Base-by-base conservation (phyloP, 1,139 yeast genomes). In the Candida albicans region DNA sequence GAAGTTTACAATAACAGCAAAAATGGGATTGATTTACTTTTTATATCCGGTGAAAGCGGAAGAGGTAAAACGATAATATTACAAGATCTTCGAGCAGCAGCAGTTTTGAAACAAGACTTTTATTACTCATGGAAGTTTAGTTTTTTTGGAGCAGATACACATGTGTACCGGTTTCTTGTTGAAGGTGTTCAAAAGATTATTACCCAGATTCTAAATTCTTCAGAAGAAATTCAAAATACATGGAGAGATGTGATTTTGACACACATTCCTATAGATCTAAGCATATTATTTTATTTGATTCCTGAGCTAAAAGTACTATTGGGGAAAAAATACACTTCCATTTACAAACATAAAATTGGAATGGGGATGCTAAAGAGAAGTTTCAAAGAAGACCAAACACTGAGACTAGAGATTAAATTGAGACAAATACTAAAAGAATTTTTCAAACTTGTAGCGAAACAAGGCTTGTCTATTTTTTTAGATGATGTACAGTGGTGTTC, bases 401-500 rank as follows among this genome's bases (percentile, higher is more conserved):
- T 57, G 29, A 62, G 59, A 45, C 46, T 62, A 33, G 83, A 78
- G 47, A 50, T 76, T 41, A 62, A 71, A 44, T 68, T 74, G 52
- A 65, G 76, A 45, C 71, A 68, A 44, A 65, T 74, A 13, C 62
- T 79, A 42, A 77, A 75, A 47, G 56, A 67, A 10, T 54, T 79
- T 33, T 71, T 70, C 44, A 65, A 70, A 25, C 54, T 78, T 8
- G 64, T 77, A 43, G 74, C 75, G 4, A 54, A 58, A 14, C 68
- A 66, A 22, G 80, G 79, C 1, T 56, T 77, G 41, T 75, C 81
- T 0, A 54, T 77, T 2, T 67, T 74, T 42, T 58, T 75, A 33
- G 82, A 78, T 52, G 81, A 78, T 55, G 56, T 75, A 28, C 80
- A 78, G 42, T 73, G 75, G 71, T 68, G 77, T 41, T 51, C 67